Evolutionary conservation across 2,329 filamentous ascomycete genomes (phyloP).

Genomic region (Diaporthe citrichinensis): DNA sequence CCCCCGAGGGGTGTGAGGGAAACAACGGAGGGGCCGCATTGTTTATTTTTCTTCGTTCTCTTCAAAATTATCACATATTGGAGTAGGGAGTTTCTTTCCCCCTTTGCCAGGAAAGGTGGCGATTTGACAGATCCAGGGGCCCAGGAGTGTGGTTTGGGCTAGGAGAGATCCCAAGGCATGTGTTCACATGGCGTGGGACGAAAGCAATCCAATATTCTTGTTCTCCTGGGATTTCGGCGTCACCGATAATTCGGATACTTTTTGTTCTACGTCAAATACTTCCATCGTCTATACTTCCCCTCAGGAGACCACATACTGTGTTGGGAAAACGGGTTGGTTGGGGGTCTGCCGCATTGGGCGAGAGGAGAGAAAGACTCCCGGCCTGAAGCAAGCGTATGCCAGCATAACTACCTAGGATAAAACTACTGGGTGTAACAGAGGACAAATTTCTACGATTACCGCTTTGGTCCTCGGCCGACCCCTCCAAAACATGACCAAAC

Average conservation of each 20-base stretch:
- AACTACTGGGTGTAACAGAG: constrained; percentile 21
- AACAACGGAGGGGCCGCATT: constrained; percentile 17
- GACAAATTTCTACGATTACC: background rate
- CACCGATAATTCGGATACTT: constrained; percentile 1
- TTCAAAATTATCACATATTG: constrained; percentile 10
- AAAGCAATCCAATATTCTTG: constrained; percentile 2
- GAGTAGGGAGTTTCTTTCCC: constrained; percentile 1
- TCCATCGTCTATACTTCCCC: constrained; percentile 10
- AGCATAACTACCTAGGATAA: background rate
- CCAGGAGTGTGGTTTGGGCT: background rate
- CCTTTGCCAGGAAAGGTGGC: background rate
- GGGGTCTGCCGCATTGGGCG: background rate
- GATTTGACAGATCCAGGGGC: background rate
- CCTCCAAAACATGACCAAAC: background rate
- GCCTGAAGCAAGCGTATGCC: constrained; percentile 2
- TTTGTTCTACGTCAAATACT: background rate
- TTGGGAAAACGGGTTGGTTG: background rate
- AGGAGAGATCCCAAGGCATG: background rate
- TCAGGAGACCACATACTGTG: background rate
- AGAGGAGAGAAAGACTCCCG: background rate
- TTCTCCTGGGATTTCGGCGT: constrained; percentile 5
- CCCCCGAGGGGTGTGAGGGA: background rate
- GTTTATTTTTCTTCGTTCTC: background rate
- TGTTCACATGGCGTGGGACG: background rate
- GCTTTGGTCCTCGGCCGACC: background rate